Evolutionary conservation across 192 early-diverging fungal species (phyloP).

Genomic region (Obelidium mucronatum): DNA sequence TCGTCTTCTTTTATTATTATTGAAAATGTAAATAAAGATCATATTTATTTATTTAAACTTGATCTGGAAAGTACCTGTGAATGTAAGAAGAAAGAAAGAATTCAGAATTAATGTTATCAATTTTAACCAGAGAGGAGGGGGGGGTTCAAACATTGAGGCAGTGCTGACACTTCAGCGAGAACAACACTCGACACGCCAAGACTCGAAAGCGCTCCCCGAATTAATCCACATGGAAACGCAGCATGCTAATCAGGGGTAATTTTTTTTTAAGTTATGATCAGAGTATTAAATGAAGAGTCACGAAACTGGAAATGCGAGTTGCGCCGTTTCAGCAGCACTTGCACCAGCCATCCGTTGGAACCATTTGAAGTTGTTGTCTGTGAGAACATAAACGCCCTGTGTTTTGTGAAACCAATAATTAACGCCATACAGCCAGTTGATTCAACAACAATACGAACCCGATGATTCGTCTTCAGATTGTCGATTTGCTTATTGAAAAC

Average conservation of each 20-base stretch:
- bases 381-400: constrained; percentile 95
- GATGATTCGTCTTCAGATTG: constrained; percentile 98
- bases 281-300: constrained; percentile 18
- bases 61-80: constrained; percentile 43
- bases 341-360: constrained; percentile 91
- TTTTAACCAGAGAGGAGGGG: neutral
- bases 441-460: constrained; percentile 66
- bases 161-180: constrained; percentile 77
- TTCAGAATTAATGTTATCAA: too few relatives aligned
- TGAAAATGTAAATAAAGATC: too few relatives aligned
- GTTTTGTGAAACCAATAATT: neutral
- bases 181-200: constrained; percentile 87
- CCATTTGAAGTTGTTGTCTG: constrained; percentile 98
- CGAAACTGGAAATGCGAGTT: constrained; percentile 81
- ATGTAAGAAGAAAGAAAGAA: too few relatives aligned
- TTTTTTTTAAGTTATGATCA: neutral
- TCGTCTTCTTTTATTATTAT: too few relatives aligned
- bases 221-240: constrained; percentile 96
- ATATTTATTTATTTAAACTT: too few relatives aligned
- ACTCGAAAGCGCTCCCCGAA: constrained; percentile 92
- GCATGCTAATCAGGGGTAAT: constrained; percentile 70
- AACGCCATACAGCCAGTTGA: too few relatives aligned
- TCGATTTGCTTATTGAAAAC: constrained; percentile 98
- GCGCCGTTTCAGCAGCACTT: constrained; percentile 76
- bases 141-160: constrained; percentile 53